Evolutionary conservation across 2,329 filamentous ascomycete genomes (phyloP), one percentile per base, ranked within the genome.

Genomic region (Fusarium chlamydosporum): DNA sequence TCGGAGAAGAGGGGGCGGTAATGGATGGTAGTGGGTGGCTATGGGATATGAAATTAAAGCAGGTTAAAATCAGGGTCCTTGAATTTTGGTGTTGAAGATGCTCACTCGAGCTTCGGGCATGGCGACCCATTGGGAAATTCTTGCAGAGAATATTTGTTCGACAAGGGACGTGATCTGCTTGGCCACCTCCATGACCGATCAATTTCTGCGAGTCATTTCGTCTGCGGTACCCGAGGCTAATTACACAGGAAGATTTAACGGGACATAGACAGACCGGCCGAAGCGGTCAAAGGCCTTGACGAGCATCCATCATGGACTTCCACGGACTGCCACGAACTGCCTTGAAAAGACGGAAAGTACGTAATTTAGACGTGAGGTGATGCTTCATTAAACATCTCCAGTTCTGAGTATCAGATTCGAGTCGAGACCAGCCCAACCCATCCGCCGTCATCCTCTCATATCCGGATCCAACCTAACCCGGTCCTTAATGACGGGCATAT

Each of bases 1-100:
- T 43, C 40, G 37, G 46, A 59, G 46, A 64, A 38, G 58, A 58
- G 46, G 67, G 61, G 67, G 65, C 55, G 58, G 56, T 50, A 45
- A 57, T 57, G 63, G 52, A 61, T 61, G 67, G 52, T 29, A 38
- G 52, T 41, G 59, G 59, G 59, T 56, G 64, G 65, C 41, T 56
- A 53, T 56, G 45, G 51, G 40, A 57, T 42, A 48, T 63, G 56
- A 56, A 67, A 58, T 65, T 65, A 53, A 69, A 38, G 66, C 57
- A 63, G 66, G 61, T 58, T 62, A 54, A 63, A 58, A 45, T 67
- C 58, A 64, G 56, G 66, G 61, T 69, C 66, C 42, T 51, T 29
- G 34, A n/a, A 51, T 40, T 20, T 38, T 55, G 66, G 20, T 50
- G 53, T 38, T 55, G 38, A 43, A 40, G 57, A 54, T 45, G 27